Conservation (phyloP, 2,329 filamentous ascomycete species). For the Neofusicoccum cordaticola region DNA sequence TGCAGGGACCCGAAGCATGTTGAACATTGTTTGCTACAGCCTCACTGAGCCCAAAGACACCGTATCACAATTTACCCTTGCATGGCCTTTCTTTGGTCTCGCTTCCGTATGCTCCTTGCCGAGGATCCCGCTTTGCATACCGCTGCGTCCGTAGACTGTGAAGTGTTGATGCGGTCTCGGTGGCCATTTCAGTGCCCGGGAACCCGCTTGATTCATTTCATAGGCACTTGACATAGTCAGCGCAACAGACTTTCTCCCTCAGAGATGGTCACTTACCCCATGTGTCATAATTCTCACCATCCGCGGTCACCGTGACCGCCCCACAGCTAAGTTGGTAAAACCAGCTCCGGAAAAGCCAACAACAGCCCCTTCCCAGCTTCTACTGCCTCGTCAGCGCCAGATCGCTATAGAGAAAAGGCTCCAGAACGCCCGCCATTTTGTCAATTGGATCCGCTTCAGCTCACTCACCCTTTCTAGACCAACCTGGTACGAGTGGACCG, state of each 20-base stretch:
- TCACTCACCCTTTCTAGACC: background rate
- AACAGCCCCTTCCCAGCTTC: background rate
- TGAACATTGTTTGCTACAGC: background rate
- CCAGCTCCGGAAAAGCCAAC: background rate
- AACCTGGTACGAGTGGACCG: accelerated
- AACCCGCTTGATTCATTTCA: background rate
- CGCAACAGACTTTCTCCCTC: background rate
- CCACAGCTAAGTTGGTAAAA: background rate
- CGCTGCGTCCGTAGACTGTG: no score
- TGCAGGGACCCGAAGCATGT: background rate
- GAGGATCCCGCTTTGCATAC: no score
- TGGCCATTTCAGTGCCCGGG: no score
- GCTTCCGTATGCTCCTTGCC: no score
- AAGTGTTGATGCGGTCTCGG: no score
- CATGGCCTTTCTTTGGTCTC: no score
- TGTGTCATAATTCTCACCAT: background rate
- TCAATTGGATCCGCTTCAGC: no score
- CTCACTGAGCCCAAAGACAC: background rate
- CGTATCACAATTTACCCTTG: no score
- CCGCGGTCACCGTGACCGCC: no score
- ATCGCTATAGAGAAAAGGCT: no score
- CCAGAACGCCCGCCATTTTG: no score
- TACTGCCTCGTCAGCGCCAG: background rate
- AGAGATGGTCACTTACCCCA: background rate
- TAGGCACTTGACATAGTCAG: background rate